A percentile compares a stretch with the other conserved stretches of the same genome.
These are phyloP conservation scores for Penicillium longicatenatum DNA, from an alignment of 495 filamentous ascomycete species.

Conservation along the genomic window DNA sequence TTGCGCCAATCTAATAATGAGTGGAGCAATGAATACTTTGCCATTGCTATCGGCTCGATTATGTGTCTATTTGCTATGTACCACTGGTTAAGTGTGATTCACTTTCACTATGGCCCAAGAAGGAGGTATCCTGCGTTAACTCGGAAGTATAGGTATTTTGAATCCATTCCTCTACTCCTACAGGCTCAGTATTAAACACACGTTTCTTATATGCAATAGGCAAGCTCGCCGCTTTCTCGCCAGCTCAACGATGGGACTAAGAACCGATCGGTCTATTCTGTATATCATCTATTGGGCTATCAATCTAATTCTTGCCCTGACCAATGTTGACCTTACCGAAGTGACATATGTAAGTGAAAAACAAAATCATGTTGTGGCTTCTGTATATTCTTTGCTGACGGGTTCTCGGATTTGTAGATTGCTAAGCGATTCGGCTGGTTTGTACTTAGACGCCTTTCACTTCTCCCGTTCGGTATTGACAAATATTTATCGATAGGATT, in stretches of 20 bases:
- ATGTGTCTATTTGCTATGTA: slow-evolving; percentile 8
- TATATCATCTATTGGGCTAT: slow-evolving; percentile 42
- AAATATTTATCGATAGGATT: slow-evolving; percentile 44
- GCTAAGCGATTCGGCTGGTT: slow-evolving; percentile 23
- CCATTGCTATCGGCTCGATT: slow-evolving; percentile 13
- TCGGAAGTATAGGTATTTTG: slow-evolving; percentile 5
- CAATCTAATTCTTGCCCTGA: slow-evolving; percentile 52
- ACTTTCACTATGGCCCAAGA: slow-evolving; percentile 7
- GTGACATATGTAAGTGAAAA: slow-evolving; percentile 10
- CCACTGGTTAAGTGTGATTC: slow-evolving; percentile 6
- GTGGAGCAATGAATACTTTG: slow-evolving; percentile 18
- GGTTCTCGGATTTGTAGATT: slow-evolving; percentile 5
- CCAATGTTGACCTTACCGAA: slow-evolving; percentile 13
- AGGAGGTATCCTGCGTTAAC: neutral
- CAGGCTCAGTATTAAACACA: neutral
- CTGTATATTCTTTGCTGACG: neutral
- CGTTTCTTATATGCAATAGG: neutral
- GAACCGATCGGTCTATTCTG: slow-evolving; percentile 2
- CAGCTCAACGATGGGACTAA: neutral
- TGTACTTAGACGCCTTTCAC: neutral
- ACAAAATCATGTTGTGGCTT: neutral
- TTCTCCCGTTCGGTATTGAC: neutral
- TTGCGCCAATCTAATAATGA: slow-evolving; percentile 31
- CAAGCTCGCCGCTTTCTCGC: neutral
- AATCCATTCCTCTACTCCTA: neutral